Evolutionary conservation across 2,329 filamentous ascomycete genomes (phyloP), one percentile per base, ranked within the genome.

Genomic region (Plectosphaerella sp.): DNA sequence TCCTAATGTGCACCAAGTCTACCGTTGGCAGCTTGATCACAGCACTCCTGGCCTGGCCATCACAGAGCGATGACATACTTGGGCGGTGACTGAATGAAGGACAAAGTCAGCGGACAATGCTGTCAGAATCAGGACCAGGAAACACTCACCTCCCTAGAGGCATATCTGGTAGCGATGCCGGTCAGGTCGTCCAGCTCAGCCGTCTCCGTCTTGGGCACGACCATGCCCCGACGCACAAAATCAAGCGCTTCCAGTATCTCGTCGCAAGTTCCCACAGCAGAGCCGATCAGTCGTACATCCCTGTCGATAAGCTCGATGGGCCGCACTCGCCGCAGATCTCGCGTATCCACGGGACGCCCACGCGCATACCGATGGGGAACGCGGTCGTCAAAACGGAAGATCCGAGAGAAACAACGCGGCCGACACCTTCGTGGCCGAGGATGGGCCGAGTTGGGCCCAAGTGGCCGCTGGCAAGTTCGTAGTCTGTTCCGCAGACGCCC

Each of bases 381-480:
- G 59, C 41, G 1, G 53, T 18, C 1, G 57, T 7, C 10, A 18
- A 16, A 4, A 71, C 62, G 35, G 65, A 62, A 28, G 63, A 60
- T 1, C 74, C 74, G 2, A 75, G 53, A 22, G 57, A 61, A 4
- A 62, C 67, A 14, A 75, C 62, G 11, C 60, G 62, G 1, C 74
- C 74, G 1, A 75, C 69, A 8, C 73, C 74, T 54, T 77, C 74
- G 47, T 77, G 74, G 4, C 74, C 74, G 0, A 72, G 61, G 2
- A 72, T 64, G 20, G 64, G 54, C 5, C 62, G 58, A 1, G 62
- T 61, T 0, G 68, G 67, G 0, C 70, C 69, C 45, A 73, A 57
- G 24, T 70, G 61, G 12, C 72, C 71, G 0, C 63, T 50, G 1
- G 70, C 72, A 48, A 74, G 64, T 12, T 60, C 61, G 15, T 67